phyloP scores from a whole-genome alignment of 139 green algal genomes.

The Haematococcus lacustris region DNA sequence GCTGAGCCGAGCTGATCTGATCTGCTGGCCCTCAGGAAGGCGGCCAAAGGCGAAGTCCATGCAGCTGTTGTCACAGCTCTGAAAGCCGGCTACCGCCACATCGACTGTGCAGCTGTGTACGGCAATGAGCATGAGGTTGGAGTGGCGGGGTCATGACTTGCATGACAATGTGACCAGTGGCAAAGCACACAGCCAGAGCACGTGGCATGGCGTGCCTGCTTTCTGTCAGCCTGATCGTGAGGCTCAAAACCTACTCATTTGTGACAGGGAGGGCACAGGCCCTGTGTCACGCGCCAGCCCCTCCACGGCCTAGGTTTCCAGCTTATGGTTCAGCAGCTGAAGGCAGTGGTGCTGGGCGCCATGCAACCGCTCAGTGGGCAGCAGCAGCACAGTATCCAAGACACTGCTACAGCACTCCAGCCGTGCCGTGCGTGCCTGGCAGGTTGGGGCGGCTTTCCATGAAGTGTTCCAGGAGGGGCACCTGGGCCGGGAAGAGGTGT shows the following conservation, averaged over 20 bases:
- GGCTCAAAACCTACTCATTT: neutral
- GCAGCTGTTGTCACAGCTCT: conserved; percentile 42
- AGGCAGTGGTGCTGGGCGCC: neutral
- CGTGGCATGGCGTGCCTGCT: neutral
- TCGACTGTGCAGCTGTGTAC: conserved; percentile 45
- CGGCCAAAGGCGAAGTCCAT: conserved; percentile 33
- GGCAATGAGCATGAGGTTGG: conserved; percentile 45
- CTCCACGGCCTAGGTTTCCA: neutral
- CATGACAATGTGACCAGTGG: neutral
- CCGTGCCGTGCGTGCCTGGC: neutral
- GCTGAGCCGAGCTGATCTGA: neutral
- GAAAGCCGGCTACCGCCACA: conserved; percentile 52
- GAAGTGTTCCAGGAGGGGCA: conserved; percentile 32
- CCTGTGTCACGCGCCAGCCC: neutral
- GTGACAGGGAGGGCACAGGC: neutral
- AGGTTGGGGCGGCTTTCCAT: conserved; percentile 45
- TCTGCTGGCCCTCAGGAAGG: conserved; percentile 22
- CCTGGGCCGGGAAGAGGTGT: conserved; percentile 51
- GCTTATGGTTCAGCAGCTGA: neutral
- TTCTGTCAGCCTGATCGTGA: neutral
- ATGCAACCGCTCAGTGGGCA: neutral
- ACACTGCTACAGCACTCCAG: neutral
- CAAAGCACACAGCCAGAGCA: neutral
- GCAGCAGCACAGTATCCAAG: neutral
- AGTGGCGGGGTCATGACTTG: neutral